Percentiles rank a stretch among this genome's conserved stretches.
Conservation (phyloP, 768 basidiomycete species). For the Trametes coccinea region DNA sequence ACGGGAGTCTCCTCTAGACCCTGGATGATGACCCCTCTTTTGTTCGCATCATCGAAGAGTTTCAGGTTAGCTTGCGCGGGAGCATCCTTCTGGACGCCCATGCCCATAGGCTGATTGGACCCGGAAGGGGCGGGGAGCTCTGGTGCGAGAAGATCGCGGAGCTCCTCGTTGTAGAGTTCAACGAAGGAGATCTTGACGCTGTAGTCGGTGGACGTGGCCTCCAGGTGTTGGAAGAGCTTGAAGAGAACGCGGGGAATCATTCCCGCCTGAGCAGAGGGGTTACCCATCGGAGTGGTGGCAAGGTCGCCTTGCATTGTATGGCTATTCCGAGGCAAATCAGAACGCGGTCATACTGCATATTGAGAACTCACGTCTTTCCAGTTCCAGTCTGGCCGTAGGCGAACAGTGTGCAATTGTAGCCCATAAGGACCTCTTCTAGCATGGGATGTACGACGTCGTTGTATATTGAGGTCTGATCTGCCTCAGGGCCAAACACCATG, state of each 20-base stretch:
- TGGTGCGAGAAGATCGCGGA: slow-evolving; percentile 85
- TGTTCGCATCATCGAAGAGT: slow-evolving; percentile 89
- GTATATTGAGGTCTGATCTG: slow-evolving; percentile 92
- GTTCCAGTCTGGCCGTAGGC: slow-evolving; percentile 99
- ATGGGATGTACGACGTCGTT: slow-evolving; percentile 92
- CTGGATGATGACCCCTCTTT: slow-evolving; percentile 90
- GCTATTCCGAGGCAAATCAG: slow-evolving; percentile 36
- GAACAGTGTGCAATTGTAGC: slow-evolving; percentile 97
- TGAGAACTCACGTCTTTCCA: slow-evolving; percentile 83
- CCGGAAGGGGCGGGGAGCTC: slow-evolving; percentile 74
- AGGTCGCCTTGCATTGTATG: slow-evolving; percentile 99
- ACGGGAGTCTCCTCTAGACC: slow-evolving; percentile 91
- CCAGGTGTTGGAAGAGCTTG: slow-evolving; percentile 86
- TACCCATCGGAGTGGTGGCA: slow-evolving; percentile 77
- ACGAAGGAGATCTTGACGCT: slow-evolving; percentile 93
- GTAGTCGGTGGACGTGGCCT: slow-evolving; percentile 74
- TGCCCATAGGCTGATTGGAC: slow-evolving; percentile 77
- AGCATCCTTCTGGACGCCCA: slow-evolving; percentile 51
- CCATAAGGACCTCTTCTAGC: slow-evolving; percentile 89
- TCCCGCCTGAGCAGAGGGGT: slow-evolving; percentile 86
- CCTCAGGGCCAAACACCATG: slow-evolving; percentile 94
- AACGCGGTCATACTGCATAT: not conserved
- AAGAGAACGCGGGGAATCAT: slow-evolving; percentile 95
- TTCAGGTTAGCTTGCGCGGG: slow-evolving; percentile 61
- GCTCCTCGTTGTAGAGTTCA: slow-evolving; percentile 97